Percentiles rank a stretch among this genome's conserved stretches.
phyloP scores from a whole-genome alignment of 23 red algal species.

The Agarophyton chilense region DNA sequence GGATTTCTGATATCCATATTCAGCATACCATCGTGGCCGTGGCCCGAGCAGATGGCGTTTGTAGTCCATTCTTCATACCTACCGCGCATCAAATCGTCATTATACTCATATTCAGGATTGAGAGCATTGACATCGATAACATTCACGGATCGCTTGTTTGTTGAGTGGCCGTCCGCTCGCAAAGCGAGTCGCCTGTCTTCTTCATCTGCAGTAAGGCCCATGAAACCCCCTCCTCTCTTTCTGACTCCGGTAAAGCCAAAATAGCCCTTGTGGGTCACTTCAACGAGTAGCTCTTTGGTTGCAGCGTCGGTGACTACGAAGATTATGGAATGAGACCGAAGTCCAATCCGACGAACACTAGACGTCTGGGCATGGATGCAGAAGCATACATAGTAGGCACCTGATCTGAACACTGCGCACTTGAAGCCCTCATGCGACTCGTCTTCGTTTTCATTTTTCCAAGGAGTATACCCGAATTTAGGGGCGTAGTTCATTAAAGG shows the following conservation, averaged over 20 bases:
- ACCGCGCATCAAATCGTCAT: constrained; percentile 18
- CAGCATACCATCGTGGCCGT: constrained; percentile 15
- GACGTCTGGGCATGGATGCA: constrained; percentile 54
- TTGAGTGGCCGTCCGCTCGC: not conserved
- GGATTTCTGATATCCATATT: constrained; percentile 42
- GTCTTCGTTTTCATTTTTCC: constrained; percentile 56
- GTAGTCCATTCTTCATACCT: constrained; percentile 66
- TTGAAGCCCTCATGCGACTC: constrained; percentile 68
- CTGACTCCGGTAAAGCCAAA: constrained; percentile 48
- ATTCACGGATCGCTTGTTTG: constrained; percentile 33
- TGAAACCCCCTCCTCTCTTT: constrained; percentile 9
- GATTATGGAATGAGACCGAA: constrained; percentile 33
- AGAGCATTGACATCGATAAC: constrained; percentile 35
- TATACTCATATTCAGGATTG: constrained; percentile 21
- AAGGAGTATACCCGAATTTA: constrained; percentile 49
- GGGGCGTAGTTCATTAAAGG: constrained; percentile 49
- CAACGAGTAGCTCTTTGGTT: constrained; percentile 37
- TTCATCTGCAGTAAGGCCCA: constrained; percentile 17
- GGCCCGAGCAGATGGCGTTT: not conserved
- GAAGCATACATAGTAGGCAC: constrained; percentile 15
- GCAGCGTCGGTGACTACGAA: constrained; percentile 13
- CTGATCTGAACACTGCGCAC: constrained; percentile 20
- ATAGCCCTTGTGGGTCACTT: constrained; percentile 54
- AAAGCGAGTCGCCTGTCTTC: not conserved
- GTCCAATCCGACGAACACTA: constrained; percentile 9